phyloP scores from a whole-genome alignment of 805 yeast genomes.

The Helenozyma baotianmanensis region DNA sequence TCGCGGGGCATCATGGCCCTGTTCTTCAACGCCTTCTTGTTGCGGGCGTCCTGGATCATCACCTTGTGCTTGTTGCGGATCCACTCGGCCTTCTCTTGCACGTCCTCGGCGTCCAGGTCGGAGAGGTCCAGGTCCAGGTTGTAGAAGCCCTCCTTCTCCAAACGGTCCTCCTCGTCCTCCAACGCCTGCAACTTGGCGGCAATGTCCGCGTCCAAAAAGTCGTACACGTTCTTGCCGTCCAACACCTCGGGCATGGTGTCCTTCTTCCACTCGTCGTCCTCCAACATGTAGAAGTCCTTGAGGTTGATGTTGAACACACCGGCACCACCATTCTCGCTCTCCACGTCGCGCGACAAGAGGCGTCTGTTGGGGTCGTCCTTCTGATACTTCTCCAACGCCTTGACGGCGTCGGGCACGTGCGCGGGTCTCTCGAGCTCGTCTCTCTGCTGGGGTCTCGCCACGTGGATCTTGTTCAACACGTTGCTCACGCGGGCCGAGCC shows the following conservation, averaged over 20 bases:
- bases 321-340: slow-evolving; percentile 96
- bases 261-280: slow-evolving; percentile 96
- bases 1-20: slow-evolving; percentile 89
- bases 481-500: slow-evolving; percentile 84
- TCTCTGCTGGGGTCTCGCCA: slow-evolving; percentile 82
- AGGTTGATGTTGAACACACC: slow-evolving; percentile 95
- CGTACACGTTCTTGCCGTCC: slow-evolving; percentile 95
- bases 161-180: slow-evolving; percentile 94
- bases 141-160: slow-evolving; percentile 93
- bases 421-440: slow-evolving; percentile 82
- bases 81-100: slow-evolving; percentile 88
- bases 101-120: slow-evolving; percentile 43
- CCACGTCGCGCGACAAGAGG: slow-evolving; percentile 79
- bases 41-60: slow-evolving; percentile 85
- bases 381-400: slow-evolving; percentile 62
- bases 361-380: slow-evolving; percentile 77
- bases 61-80: slow-evolving; percentile 91
- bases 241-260: slow-evolving; percentile 96
- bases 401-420: slow-evolving; percentile 74
- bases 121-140: slow-evolving; percentile 74
- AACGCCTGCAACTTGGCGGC: slow-evolving; percentile 88
- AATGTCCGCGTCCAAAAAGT: slow-evolving; percentile 94
- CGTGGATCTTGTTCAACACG: slow-evolving; percentile 93
- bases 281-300: slow-evolving; percentile 86
- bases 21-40: slow-evolving; percentile 82